These are phyloP conservation scores for Trypanosoma cruzi DNA, from an alignment of 208 protist species.

Conservation along the genomic window DNA sequence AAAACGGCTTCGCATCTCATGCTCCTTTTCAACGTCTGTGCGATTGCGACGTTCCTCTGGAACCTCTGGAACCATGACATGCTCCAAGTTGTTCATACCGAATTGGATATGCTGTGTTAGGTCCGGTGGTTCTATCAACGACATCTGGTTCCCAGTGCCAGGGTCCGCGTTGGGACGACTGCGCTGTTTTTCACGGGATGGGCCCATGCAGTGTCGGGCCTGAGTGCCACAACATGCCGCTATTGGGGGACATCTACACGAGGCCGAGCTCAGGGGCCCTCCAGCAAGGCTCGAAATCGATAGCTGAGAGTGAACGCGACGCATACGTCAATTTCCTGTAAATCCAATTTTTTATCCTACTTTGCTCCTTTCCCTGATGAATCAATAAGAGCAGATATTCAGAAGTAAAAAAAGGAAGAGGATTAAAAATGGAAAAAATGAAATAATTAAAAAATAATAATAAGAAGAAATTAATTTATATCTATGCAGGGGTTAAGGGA, in stretches of 20 bases:
- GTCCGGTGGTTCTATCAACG: constrained; percentile 78
- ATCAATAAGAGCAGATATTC: not conserved
- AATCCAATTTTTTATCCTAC: constrained; percentile 4
- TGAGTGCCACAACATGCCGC: constrained; percentile 8
- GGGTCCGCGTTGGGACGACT: constrained; percentile 73
- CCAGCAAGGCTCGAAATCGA: constrained; percentile 3
- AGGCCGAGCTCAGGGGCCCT: not conserved
- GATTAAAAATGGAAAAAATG: not conserved
- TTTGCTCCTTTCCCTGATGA: constrained; percentile 7
- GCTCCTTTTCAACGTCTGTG: constrained; percentile 81
- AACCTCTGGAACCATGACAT: constrained; percentile 71
- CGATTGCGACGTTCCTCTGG: constrained; percentile 44
- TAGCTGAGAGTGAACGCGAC: constrained; percentile 27
- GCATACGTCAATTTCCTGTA: constrained; percentile 1
- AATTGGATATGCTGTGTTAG: constrained; percentile 80
- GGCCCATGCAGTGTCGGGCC: constrained; percentile 38
- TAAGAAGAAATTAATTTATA: not conserved
- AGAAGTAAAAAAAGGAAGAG: constrained; percentile 18
- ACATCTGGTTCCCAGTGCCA: constrained; percentile 74
- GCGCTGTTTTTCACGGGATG: constrained; percentile 68
- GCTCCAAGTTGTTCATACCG: constrained; percentile 72
- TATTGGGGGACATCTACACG: not conserved
- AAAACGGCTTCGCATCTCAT: constrained; percentile 72
- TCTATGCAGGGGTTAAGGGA: too few relatives aligned
- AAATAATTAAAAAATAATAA: constrained; percentile 16